Base-by-base conservation (phyloP, 192 early-diverging fungal species). In the Glomus cerebriforme region DNA sequence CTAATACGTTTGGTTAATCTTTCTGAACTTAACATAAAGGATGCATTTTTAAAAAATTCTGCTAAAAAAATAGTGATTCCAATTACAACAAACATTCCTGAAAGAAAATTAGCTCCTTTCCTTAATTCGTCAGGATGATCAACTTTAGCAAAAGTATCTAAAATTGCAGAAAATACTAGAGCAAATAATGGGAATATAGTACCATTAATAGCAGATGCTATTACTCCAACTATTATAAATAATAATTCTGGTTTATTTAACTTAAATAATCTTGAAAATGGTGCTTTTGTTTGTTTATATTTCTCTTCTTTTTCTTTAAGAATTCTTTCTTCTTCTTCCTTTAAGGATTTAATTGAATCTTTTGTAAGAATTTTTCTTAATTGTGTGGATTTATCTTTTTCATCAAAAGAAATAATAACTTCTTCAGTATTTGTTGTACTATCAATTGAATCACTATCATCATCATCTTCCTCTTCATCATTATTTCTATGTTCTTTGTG, bases 121-220 rank as follows among this genome's bases (percentile, higher is more conserved):
- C 6, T 19, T 19, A 54, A 22, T 22, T 54, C 49, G 5, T 54
- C 17, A 54, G 49, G 49, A 22, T 6, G 49, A 19, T 54, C 49
- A 22, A 84, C 73, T 45, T 78, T 59, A 3, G 62, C 49, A 19
- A 67, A 73, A 54, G 49, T 19, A 29, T 68, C 10, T 19, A 75
- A 59, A 4, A 54, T 60, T 3, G 35, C 27, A 27, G 79, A 22
- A 54, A 54, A 54, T 54, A 54, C 1, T 54, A 19, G 7, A 19
- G 49, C 49, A 19, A 54, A 54, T 54, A 54, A 7, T 54, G 49
- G 49, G 4, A 94, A 89, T 8, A 93, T 83, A 9, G 86, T 87
- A 65, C 95, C 96, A 80, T 89, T 90, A 67, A 94, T 74, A 27
- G 87, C 84, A 34, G 92, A 86, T 37, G 88, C 87, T 26, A 93